These are phyloP conservation scores for Exophiala oligosperma DNA, from an alignment of 2,329 filamentous ascomycete genomes.

Conservation along the genomic window DNA sequence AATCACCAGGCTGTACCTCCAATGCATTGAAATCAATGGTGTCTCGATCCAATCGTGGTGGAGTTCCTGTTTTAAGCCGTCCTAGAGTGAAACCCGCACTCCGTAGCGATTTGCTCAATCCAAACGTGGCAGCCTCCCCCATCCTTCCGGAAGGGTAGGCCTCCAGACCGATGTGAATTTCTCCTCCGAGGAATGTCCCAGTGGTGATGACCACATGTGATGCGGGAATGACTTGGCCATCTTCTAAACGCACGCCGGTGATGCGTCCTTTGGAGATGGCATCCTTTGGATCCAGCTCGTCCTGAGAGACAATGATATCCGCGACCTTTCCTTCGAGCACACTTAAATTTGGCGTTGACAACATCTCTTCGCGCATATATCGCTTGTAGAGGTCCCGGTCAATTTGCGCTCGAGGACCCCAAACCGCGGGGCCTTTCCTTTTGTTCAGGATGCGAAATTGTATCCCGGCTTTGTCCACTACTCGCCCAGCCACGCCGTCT, in stretches of 20 bases:
- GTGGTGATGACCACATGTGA: conserved; percentile 90
- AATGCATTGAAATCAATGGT: conserved; percentile 77
- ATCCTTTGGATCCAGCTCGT: conserved; percentile 44
- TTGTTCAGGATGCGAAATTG: conserved; percentile 89
- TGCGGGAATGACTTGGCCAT: conserved; percentile 78
- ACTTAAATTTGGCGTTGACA: conserved; percentile 72
- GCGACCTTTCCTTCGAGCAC: conserved; percentile 86
- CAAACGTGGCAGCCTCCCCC: conserved; percentile 90
- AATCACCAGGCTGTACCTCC: conserved; percentile 75
- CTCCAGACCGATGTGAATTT: conserved; percentile 92
- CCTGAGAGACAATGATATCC: conserved; percentile 76
- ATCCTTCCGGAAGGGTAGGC: conserved; percentile 84
- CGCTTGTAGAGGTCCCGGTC: conserved; percentile 85
- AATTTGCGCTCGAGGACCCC: conserved; percentile 95
- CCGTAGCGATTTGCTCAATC: conserved; percentile 83
- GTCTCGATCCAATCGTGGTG: conserved; percentile 77
- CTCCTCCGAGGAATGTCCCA: conserved; percentile 89
- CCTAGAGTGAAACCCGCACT: conserved; percentile 89
- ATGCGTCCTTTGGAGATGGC: conserved; percentile 67
- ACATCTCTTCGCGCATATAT: conserved; percentile 86
- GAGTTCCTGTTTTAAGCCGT: conserved; percentile 91
- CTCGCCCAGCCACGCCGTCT: conserved; percentile 81
- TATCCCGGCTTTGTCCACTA: conserved; percentile 92
- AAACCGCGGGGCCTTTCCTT: conserved; percentile 90
- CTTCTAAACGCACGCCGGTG: conserved; percentile 81